Base-by-base conservation (phyloP, 129 eudicot species). In the Kitagawia praeruptora region DNA sequence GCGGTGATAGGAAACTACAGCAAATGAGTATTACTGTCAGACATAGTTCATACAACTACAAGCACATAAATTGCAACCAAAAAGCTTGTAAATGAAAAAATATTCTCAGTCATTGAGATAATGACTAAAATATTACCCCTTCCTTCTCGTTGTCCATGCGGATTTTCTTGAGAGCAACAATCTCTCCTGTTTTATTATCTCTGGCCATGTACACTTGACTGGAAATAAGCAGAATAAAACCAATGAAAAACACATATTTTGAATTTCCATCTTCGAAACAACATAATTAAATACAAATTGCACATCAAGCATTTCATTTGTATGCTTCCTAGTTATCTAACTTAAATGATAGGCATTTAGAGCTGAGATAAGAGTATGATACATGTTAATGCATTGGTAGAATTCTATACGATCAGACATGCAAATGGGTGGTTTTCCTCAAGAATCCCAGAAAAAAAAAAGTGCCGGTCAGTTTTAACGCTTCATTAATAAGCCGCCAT, bases 191-290 rank as follows among this genome's bases (percentile, higher is more conserved):
- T 79, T 78, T 80, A 76, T 87, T 86, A 77, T 93, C 98, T 79
- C 87, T 88, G 66, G 97, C 98, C 98, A 88, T 93, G 88, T 91
- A 93, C 27, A 93, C 98, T 87, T 93, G 97, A 80, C 98, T 93
- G 97, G 76, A 79, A 49, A 44, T 19, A 37, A 79, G 74, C 7
- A 21, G 58, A 44, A 46, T 42, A 12, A 7, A 39, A 37, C n/a
- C 21, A 53, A 42, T 39, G 49, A 39, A n/a, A 71, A 25, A 27
- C 38, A 46, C 31, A 46, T 49, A 56, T 3, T 10, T 14, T 14
- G 10, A 41, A 56, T 19, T 8, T 75, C 10, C 9, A 51, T 53
- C 0, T 38, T 13, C 10, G 11, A 42, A 76, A 8, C 67, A 75
- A 51, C 37, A 18, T 23, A 27, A 64, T 19, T 44, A 79, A 6